Evolutionary conservation across 129 eudicot genomes (phyloP), one percentile per base, ranked within the genome.

Genomic region (Helichrysum umbraculigerum): DNA sequence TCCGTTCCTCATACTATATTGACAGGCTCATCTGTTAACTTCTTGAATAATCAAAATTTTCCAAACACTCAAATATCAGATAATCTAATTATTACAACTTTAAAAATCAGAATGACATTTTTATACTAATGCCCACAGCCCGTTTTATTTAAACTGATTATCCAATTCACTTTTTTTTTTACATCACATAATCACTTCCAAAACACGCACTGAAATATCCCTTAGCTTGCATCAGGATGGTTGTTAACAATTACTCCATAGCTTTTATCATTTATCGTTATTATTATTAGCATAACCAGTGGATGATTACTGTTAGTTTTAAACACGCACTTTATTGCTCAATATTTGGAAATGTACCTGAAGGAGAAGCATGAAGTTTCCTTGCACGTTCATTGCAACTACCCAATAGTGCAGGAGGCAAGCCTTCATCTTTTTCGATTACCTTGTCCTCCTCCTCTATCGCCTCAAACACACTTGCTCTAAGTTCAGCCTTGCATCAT

Each of bases 321-420:
- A 17, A 22, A 3, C 0, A 5, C 29, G 0, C 7, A 58, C 20
- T 65, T 9, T 28, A 47, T 10, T 29, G 61, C 57, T 7, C 61
- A 63, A 64, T 34, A 20, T 15, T 34, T 39, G 61, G 6, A 64
- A 52, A 30, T 12, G 32, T 79, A 94, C 98, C 98, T 62, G 96
- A 86, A 71, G 97, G 96, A 34, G 93, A 94, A 39, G 91, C 89
- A 66, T 94, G 98, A 67, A 94, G 97, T 68, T 86, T 87, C 70
- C 87, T 91, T 10, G 98, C 98, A 72, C 91, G 90, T 16, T 94
- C 97, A 76, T 94, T 94, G 86, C 98, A 94, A 79, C 98, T 94
- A 57, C 98, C 98, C 87, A 94, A 76, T 5, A 94, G 82, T 11
- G 98, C 98, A 39, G 97, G 91, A 76, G 96, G 96, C 80, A 91